Conservation (phyloP, 1,284 basidiomycete genomes). For the Exobasidium cylindrosporum region DNA sequence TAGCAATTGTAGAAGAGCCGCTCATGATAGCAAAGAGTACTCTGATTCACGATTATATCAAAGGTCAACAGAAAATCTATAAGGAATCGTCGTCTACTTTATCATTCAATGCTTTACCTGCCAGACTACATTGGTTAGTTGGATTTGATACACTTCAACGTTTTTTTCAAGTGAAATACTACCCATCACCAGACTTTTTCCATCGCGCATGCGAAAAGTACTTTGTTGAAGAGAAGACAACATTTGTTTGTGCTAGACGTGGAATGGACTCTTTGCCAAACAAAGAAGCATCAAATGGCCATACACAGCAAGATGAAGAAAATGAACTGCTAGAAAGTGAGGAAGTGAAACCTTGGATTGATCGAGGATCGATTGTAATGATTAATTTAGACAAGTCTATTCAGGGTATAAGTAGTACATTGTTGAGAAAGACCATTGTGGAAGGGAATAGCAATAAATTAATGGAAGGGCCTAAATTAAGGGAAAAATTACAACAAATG, state of each 20-base stretch:
- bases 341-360: conserved; percentile 23
- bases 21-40: conserved; percentile 80
- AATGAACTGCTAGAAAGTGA: conserved; percentile 55
- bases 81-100: not conserved
- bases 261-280: not conserved
- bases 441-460: not conserved
- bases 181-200: conserved; percentile 63
- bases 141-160: conserved; percentile 86
- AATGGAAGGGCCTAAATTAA: too few species aligned
- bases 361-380: conserved; percentile 8
- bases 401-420: conserved; percentile 17
- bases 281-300: not conserved
- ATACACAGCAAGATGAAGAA: conserved; percentile 46
- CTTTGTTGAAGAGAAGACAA: conserved; percentile 63
- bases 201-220: conserved; percentile 63
- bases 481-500: not conserved
- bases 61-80: not conserved
- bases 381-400: conserved; percentile 9
- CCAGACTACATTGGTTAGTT: conserved; percentile 66
- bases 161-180: conserved; percentile 77
- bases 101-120: not conserved
- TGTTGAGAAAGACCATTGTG: not conserved
- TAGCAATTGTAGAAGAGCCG: conserved; percentile 80
- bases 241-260: conserved; percentile 60
- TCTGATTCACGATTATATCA: conserved; percentile 62